Conservation (phyloP, 106 monocot genomes). For the Amphibolis antarctica region DNA sequence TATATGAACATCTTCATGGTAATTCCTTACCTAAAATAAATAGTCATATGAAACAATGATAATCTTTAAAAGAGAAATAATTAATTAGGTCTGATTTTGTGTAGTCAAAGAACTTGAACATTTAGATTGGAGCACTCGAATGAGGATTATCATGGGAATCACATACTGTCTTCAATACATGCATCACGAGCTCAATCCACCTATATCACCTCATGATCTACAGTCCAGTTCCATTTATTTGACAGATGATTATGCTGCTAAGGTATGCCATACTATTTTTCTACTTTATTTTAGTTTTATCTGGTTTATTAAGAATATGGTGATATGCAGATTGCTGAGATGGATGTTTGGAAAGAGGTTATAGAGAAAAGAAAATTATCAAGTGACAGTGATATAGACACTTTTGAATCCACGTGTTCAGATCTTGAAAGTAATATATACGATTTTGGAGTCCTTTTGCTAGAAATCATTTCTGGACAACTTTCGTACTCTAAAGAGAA, state of each 20-base stretch:
- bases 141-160: conserved; percentile 88
- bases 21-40: not conserved
- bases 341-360: conserved; percentile 38
- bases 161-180: conserved; percentile 81
- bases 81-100: conserved; percentile 4
- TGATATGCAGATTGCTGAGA: conserved; percentile 29
- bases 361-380: conserved; percentile 5
- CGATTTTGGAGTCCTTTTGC: conserved; percentile 58
- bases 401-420: conserved; percentile 5
- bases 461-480: conserved; percentile 80
- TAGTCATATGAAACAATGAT: not conserved
- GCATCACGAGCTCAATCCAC: conserved; percentile 75
- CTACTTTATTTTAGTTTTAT: not conserved
- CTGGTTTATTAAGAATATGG: conserved; percentile 2
- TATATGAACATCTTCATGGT: conserved; percentile 86
- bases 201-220: conserved; percentile 38
- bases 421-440: conserved; percentile 54
- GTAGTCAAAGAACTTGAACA: conserved; percentile 66
- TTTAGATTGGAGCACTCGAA: conserved; percentile 64
- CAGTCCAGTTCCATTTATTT: conserved; percentile 35
- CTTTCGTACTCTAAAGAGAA: conserved; percentile 33
- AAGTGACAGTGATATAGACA: conserved; percentile 17
- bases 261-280: conserved; percentile 29
- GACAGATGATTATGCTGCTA: conserved; percentile 83
- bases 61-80: not conserved